Base-by-base conservation (phyloP, 495 filamentous ascomycete genomes). In the Tuber umbilicatum region DNA sequence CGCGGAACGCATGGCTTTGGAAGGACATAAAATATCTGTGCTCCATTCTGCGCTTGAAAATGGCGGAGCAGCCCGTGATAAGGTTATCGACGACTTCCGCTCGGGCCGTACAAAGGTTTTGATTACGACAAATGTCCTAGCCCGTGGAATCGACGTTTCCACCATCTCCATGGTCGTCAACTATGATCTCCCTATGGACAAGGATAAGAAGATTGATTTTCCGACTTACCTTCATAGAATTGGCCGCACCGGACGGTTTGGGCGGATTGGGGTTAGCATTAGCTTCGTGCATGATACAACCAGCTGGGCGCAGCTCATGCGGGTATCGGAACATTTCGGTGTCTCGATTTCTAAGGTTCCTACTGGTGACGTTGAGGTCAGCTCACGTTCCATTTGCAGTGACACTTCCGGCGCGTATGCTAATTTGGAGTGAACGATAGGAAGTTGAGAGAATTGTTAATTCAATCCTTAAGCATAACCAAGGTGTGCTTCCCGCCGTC, bases 141-240 rank as follows among this genome's bases (percentile, higher is more conserved):
- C 95, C 5, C 92, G 95, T 80, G 95, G 95, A 78, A 97, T 99
- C 76, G 95, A 99, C 84, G 94, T 99, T 17, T 93, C 93, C 43
- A 93, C 94, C n/a, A 95, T 99, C 1, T 96, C 93, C 38, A 93
- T 99, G 88, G 95, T 99, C 47, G 91, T 99, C 85, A 99, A 99
- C 85, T 99, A 98, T 84, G 90, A 90, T 77, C 88, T 90, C 70
- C 89, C 89, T 4, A 89, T 89, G 84, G 74, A 64, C 17, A 23
- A 10, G 27, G 84, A 86, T 41, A 70, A 71, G 5, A 84, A 84
- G 76, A 89, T 93, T 1, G 95, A 99, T 80, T 87, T 88, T 38
- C 93, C 97, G 84, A 98, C 96, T 4, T 99, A 99, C 83, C 91
- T 99, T 45, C 95, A 99, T 87, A 92, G 95, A 82, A 99, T 99